These are phyloP conservation scores for Neopestalotiopsis rosae DNA, from an alignment of 2,329 filamentous ascomycete species.

Conservation along the genomic window DNA sequence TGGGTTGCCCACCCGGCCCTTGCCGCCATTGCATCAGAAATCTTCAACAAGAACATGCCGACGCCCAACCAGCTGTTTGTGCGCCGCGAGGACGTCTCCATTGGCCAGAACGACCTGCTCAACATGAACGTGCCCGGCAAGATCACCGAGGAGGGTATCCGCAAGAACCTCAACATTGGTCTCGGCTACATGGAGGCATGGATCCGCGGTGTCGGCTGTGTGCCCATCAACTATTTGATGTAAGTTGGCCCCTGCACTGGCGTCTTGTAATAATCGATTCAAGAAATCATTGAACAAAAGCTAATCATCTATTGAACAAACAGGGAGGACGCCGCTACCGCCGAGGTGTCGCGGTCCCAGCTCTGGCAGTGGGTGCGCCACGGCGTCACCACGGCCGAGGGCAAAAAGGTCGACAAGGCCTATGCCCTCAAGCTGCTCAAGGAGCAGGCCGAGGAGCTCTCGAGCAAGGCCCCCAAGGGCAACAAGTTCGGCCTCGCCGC, in stretches of 20 bases:
- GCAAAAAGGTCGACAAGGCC: conserved; percentile 90
- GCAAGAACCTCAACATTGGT: conserved; percentile 97
- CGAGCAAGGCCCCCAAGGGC: conserved; percentile 77
- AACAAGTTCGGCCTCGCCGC: conserved; percentile 92
- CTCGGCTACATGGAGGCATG: conserved; percentile 99
- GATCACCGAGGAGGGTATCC: conserved; percentile 92
- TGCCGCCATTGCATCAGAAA: conserved; percentile 82
- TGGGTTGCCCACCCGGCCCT: conserved; percentile 98
- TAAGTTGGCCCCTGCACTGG: conserved; percentile 42
- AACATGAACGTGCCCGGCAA: conserved; percentile 97
- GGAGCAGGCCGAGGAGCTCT: conserved; percentile 81
- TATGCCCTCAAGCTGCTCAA: conserved; percentile 87
- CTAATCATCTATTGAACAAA: background rate
- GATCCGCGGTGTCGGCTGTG: conserved; percentile 92
- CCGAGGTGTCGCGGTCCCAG: conserved; percentile 92
- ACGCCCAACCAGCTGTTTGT: conserved; percentile 95
- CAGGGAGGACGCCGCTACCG: conserved; percentile 92
- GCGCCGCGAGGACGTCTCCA: conserved; percentile 85
- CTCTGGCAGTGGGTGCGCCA: conserved; percentile 94
- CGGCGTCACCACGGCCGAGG: conserved; percentile 78
- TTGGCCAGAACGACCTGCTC: conserved; percentile 87
- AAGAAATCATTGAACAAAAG: background rate
- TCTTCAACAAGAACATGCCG: conserved; percentile 99
- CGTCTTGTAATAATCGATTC: background rate
- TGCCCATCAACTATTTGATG: conserved; percentile 98